Evolutionary conservation across 257 asterid genomes (phyloP), one percentile per base, ranked within the genome.

Genomic region (Craterostigma plantagineum): DNA sequence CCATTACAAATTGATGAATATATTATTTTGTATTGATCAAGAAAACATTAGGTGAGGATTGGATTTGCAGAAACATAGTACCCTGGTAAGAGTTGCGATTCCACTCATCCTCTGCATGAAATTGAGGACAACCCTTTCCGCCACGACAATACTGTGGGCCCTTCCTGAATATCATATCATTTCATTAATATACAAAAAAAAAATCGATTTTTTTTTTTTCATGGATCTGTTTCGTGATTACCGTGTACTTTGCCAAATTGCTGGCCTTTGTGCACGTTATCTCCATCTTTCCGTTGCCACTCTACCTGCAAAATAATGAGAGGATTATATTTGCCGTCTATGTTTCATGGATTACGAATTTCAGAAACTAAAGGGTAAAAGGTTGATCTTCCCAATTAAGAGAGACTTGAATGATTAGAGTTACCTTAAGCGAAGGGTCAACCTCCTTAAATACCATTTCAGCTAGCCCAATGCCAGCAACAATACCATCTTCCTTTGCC

Each of bases 71-170:
- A n/a, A 18, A 45, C 11, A 48, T 47, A 60, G 35, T 46, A 90
- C 94, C 94, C 77, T 77, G 38, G 95, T 79, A 45, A 90, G 79
- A 64, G 95, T 90, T 36, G 99, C 95, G 50, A 90, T 70, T 68
- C 99, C 99, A 51, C 99, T 90, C 99, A 90, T 90, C 56, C 99
- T 70, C 71, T 90, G 95, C 94, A 90, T 90, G 58, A 90, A 90
- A 62, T 90, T 90, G 52, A 83, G 99, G 41, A 79, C 99, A 52
- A 90, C 92, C 63, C 99, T 77, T 66, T 90, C 95, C 50, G 91
- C 94, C 42, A 83, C 78, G 43, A 90, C 79, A 62, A 79, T 79
- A 58, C 67, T 79, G 65, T 90, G 86, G 23, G 99, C 93, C 33
- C 64, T 72, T 61, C 99, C 95, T 90, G 75, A 55, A 62, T 15